Conservation (phyloP, 2,329 filamentous ascomycete genomes). For the Paramyrothecium roridum region DNA sequence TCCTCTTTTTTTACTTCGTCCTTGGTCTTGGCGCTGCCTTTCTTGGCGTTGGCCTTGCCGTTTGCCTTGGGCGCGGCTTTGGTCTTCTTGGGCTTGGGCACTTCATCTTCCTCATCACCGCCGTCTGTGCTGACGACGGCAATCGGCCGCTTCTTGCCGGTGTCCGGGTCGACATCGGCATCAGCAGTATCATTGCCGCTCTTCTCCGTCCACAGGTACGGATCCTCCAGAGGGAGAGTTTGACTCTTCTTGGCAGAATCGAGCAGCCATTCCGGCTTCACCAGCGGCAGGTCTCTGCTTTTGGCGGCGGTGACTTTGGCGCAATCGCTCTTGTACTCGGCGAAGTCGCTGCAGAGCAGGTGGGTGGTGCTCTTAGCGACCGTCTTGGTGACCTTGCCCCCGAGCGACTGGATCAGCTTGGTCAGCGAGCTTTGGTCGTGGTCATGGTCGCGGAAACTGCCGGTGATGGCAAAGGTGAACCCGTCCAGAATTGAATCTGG, state of each 20-base stretch:
- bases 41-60: slow-evolving; percentile 10
- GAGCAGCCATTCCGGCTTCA: slow-evolving; percentile 60
- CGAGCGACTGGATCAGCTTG: slow-evolving; percentile 41
- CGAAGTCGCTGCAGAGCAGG: slow-evolving; percentile 48
- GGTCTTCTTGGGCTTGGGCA: slow-evolving; percentile 33
- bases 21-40: slow-evolving; percentile 25
- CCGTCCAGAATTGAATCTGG: slow-evolving; percentile 38
- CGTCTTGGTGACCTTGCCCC: slow-evolving; percentile 42
- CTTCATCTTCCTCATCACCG: slow-evolving; percentile 23
- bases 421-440: slow-evolving; percentile 50
- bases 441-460: slow-evolving; percentile 52
- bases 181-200: slow-evolving; percentile 9
- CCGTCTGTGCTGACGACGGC: slow-evolving; percentile 12
- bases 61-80: slow-evolving; percentile 22
- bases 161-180: slow-evolving; percentile 12
- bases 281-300: slow-evolving; percentile 47
- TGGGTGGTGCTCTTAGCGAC: slow-evolving; percentile 52
- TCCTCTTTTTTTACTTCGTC: slow-evolving; percentile 16
- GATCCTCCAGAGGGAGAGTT: slow-evolving; percentile 14
- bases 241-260: slow-evolving; percentile 40
- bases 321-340: slow-evolving; percentile 46
- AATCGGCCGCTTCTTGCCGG: slow-evolving; percentile 21
- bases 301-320: slow-evolving; percentile 50
- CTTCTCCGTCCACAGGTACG: slow-evolving; percentile 20
- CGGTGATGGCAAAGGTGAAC: slow-evolving; percentile 54